Evolutionary conservation across 2,329 filamentous ascomycete genomes (phyloP).

Genomic region (Fusarium sp.): DNA sequence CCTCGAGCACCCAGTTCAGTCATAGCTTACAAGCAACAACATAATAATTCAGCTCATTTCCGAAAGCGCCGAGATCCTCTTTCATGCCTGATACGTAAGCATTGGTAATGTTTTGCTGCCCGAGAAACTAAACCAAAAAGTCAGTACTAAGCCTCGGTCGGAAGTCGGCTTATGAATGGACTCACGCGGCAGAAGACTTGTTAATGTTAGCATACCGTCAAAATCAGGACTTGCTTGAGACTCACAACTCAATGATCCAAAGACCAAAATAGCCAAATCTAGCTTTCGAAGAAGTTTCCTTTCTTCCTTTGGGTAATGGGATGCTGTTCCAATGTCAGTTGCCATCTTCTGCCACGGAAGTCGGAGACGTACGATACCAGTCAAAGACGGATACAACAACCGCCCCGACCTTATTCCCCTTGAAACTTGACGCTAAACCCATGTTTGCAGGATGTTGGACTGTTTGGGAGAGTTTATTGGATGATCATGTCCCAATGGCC

Average conservation of each 20-base stretch:
- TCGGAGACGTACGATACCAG: neutral
- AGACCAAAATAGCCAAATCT: neutral
- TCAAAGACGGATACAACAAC: conserved; percentile 6
- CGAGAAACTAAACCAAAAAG: neutral
- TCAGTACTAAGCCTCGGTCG: neutral
- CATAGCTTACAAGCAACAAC: neutral
- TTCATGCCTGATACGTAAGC: conserved; percentile 9
- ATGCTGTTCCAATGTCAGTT: neutral
- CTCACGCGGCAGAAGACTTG: conserved; percentile 6
- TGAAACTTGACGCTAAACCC: neutral
- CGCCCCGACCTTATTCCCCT: neutral
- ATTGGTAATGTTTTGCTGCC: conserved; percentile 5
- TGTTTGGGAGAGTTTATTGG: neutral
- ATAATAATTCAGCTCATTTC: conserved; percentile 8
- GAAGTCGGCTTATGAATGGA: fast-evolving
- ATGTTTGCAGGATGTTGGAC: neutral
- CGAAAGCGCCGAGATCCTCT: neutral
- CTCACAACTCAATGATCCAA: neutral
- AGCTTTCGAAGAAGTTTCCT: conserved; percentile 2
- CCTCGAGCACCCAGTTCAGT: neutral
- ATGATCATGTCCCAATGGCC: neutral
- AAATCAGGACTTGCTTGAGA: neutral
- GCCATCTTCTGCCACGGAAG: fast-evolving
- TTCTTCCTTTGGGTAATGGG: neutral
- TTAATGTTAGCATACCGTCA: neutral